Base-by-base conservation (phyloP, 2,329 filamentous ascomycete genomes). In the Podosphaera leucotricha region DNA sequence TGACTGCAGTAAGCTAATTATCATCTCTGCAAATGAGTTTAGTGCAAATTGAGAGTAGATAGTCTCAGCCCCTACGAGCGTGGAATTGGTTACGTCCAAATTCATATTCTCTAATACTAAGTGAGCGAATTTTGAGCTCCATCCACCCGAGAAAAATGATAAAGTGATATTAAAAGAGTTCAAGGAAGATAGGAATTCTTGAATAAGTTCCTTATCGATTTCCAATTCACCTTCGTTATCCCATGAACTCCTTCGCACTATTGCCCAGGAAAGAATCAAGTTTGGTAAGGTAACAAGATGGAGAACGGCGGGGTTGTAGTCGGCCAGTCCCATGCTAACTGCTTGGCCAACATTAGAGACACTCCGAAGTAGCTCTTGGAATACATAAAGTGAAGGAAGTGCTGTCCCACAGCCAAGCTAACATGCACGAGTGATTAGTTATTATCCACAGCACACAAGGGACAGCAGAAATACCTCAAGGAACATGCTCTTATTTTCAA, bases 281-380 rank as follows among this genome's bases (percentile, higher is more conserved):
- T 90, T 90, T 44, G 82, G 81, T 28, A 90, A 58, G 1, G 81
- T 87, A 49, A 86, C 80, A 13, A 87, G 71, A 46, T 79, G 71
- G 43, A 90, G 65, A 11, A 90, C 82, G 2, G 75, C 71, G 33
- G 75, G 73, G 55, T 90, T 90, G 62, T 86, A 90, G 61, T 90
- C 82, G 43, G 80, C 76, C 20, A 87, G 62, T 16, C 75, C 71
- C 50, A 87, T 69, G 44, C 70, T 66, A 22, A 80, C 60, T 3
- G 38, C 43, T 16, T 20, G 19, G 3, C 30, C 45, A 21, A 28
- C 22, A 8, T 35, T 18, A 33, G 46, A 16, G 26, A 59, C 59
- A 19, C 22, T 39, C 49, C 49, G 15, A 57, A 60, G 39, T 61
- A 59, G 2, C 11, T 5, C 51, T 53, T 79, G 75, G 53, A 84